Evolutionary conservation across 1,284 basidiomycete species (phyloP).

Genomic region (Tilletia caries): DNA sequence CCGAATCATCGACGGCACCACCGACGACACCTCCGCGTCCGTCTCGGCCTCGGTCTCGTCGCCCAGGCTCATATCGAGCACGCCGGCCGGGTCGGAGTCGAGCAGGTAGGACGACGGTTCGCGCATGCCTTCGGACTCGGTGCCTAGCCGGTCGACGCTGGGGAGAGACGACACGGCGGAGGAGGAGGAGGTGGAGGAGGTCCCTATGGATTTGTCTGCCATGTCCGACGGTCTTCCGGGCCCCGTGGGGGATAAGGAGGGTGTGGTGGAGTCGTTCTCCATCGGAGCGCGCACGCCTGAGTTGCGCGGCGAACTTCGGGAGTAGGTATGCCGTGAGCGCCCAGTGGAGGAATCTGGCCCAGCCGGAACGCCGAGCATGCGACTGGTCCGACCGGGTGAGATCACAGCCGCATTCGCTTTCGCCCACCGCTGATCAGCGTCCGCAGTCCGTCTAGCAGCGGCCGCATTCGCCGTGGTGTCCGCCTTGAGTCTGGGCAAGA

Average conservation of each 20-base stretch:
- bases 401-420: background rate
- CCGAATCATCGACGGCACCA: no score
- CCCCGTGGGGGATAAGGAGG: background rate
- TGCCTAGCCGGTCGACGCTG: background rate
- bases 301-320: slow-evolving; percentile 6
- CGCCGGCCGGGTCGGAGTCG: background rate
- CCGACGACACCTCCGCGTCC: background rate
- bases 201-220: background rate
- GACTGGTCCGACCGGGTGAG: background rate
- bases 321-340: background rate
- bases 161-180: background rate
- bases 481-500: slow-evolving; percentile 34
- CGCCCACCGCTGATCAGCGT: background rate
- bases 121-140: background rate
- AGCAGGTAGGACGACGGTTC: background rate
- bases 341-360: background rate
- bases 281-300: slow-evolving; percentile 3
- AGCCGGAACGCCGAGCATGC: background rate
- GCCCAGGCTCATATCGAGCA: background rate
- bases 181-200: background rate
- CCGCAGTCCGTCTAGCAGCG: background rate
- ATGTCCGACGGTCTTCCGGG: background rate
- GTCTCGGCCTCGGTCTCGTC: slow-evolving; percentile 3
- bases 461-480: background rate
- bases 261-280: background rate